Percentiles rank a stretch among this genome's conserved stretches.
Evolutionary conservation across 2,329 filamentous ascomycete genomes (phyloP).

Genomic region (Penicillium sp.): DNA sequence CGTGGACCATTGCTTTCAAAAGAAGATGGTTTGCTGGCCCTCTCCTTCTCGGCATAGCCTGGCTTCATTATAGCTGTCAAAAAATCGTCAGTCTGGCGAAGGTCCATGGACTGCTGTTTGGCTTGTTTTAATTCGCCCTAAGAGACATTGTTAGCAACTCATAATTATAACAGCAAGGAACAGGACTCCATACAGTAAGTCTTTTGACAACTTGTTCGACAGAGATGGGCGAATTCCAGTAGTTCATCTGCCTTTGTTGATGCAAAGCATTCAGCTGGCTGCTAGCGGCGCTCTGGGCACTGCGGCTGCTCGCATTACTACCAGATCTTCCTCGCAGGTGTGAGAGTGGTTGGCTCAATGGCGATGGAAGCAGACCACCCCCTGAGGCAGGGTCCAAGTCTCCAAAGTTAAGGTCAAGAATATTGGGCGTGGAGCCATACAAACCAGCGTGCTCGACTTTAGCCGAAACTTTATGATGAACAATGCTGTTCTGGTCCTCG

Average conservation of each 20-base stretch:
- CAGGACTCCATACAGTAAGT: constrained; percentile 61
- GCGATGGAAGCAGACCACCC: constrained; percentile 69
- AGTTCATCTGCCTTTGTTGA: constrained; percentile 75
- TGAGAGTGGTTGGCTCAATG: constrained; percentile 62
- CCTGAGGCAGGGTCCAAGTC: constrained; percentile 80
- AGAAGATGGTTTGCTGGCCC: constrained; percentile 47
- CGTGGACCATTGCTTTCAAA: constrained; percentile 45
- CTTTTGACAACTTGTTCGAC: constrained; percentile 94
- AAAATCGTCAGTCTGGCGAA: constrained; percentile 79
- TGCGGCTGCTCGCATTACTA: constrained; percentile 65
- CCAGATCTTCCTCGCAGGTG: constrained; percentile 70
- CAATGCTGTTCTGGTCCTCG: constrained; percentile 97
- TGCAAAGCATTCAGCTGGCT: constrained; percentile 60
- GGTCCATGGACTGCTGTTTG: constrained; percentile 81
- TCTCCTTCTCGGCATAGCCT: constrained; percentile 59
- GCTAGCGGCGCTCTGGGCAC: constrained; percentile 56
- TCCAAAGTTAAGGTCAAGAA: constrained; percentile 86
- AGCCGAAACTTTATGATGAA: constrained; percentile 96
- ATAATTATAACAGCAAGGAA: constrained; percentile 16
- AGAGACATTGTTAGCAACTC: constrained; percentile 20
- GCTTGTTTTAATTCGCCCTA: constrained; percentile 90
- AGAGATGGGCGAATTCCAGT: constrained; percentile 84
- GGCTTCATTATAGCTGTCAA: constrained; percentile 74
- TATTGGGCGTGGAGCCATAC: constrained; percentile 68
- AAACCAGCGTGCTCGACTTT: constrained; percentile 95